A percentile compares a stretch with the other conserved stretches of the same genome.
Conservation (phyloP, 2,329 filamentous ascomycete genomes). For the Colletotrichum tabaci region DNA sequence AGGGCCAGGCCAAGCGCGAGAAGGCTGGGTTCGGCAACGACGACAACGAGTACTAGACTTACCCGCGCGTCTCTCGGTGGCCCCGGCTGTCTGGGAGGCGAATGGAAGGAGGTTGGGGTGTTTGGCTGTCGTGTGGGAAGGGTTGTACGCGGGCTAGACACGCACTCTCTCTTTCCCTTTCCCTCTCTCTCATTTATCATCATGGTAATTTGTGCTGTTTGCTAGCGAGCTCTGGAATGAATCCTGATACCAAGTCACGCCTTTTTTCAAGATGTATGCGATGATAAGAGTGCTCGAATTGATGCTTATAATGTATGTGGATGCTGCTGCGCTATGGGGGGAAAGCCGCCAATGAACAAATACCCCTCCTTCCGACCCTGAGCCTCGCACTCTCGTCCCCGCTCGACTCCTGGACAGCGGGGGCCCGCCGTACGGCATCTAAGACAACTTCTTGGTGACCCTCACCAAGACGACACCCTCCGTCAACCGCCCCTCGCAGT, state of each 20-base stretch:
- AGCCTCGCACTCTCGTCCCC: neutral
- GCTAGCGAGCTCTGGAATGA: constrained; percentile 3
- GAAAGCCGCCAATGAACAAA: neutral
- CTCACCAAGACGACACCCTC: constrained; percentile 81
- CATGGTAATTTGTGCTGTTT: neutral
- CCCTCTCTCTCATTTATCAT: neutral
- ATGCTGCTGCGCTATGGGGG: constrained; percentile 12
- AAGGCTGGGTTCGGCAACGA: constrained; percentile 52
- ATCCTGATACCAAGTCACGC: neutral
- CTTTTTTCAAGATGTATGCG: neutral
- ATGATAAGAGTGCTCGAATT: neutral
- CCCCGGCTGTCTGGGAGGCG: no score
- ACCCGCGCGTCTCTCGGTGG: neutral
- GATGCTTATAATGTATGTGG: constrained; percentile 1
- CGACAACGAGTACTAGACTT: constrained; percentile 27
- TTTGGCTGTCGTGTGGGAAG: neutral
- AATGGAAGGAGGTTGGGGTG: neutral
- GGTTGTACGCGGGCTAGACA: no score
- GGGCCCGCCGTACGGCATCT: neutral
- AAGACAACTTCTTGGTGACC: constrained; percentile 72
- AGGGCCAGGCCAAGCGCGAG: constrained; percentile 66
- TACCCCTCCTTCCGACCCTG: neutral
- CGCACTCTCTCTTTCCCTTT: no score
- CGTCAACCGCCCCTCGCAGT: constrained; percentile 76
- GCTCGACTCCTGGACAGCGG: neutral